phyloP scores from a whole-genome alignment of 805 yeast species.

The Candida nanaspora region DNA sequence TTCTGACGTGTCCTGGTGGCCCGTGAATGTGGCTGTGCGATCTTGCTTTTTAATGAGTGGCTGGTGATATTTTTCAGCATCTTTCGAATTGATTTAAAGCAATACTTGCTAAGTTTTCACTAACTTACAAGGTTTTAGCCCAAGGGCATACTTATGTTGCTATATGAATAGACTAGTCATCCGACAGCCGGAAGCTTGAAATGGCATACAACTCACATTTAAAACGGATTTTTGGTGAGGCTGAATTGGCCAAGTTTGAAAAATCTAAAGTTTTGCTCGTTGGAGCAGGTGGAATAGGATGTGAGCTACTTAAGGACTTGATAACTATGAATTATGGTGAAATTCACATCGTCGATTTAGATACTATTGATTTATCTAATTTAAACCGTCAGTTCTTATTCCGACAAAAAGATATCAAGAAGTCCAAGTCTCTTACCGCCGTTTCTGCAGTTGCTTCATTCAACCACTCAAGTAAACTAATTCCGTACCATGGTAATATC shows the following conservation, averaged over 20 bases:
- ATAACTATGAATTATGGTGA: slow-evolving; percentile 78
- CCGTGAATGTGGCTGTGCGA: too few relatives aligned
- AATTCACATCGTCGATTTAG: slow-evolving; percentile 88
- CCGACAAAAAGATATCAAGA: slow-evolving; percentile 81
- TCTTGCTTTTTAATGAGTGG: too few relatives aligned
- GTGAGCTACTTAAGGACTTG: slow-evolving; percentile 79
- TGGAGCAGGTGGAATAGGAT: slow-evolving; percentile 97
- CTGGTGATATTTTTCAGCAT: too few relatives aligned
- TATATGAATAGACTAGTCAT: too few relatives aligned
- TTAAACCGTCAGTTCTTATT: slow-evolving; percentile 90
- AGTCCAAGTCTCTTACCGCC: slow-evolving; percentile 82
- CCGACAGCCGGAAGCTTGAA: too few relatives aligned
- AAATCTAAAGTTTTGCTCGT: slow-evolving; percentile 63
- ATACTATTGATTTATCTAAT: slow-evolving; percentile 89
- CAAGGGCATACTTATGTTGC: too few relatives aligned
- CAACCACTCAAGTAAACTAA: slow-evolving; percentile 54
- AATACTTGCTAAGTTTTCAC: too few relatives aligned
- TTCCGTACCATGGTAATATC: slow-evolving; percentile 82
- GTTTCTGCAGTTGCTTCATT: slow-evolving; percentile 72
- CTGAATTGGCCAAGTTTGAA: slow-evolving; percentile 23
- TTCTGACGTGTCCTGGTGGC: too few relatives aligned
- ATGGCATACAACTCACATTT: slow-evolving; percentile 25
- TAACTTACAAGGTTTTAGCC: too few relatives aligned
- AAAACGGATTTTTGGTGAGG: slow-evolving; percentile 36
- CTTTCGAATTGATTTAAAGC: too few relatives aligned